These are phyloP conservation scores for Colletotrichum liaoningense DNA, from an alignment of 2,329 filamentous ascomycete species.

Conservation along the genomic window DNA sequence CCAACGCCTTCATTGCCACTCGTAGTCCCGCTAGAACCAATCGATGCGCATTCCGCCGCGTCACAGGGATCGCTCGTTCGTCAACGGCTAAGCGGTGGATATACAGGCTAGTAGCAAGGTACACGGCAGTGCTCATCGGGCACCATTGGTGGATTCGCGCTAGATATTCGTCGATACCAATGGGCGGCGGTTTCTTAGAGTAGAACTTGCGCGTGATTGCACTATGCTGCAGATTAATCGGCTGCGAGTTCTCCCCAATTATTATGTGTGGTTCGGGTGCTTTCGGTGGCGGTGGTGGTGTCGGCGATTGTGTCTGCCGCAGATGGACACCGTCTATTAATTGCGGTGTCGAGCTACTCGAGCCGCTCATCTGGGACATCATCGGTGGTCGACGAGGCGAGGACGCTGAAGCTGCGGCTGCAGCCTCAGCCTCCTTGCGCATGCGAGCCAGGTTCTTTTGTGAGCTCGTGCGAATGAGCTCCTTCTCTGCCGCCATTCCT, in stretches of 20 bases:
- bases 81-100: slow-evolving; percentile 84
- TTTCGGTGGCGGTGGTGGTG: slow-evolving; percentile 41
- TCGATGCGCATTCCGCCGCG: slow-evolving; percentile 86
- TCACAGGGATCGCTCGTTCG: slow-evolving; percentile 83
- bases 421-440: slow-evolving; percentile 51
- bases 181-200: slow-evolving; percentile 86
- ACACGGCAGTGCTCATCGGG: slow-evolving; percentile 93
- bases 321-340: slow-evolving; percentile 33
- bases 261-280: slow-evolving; percentile 66
- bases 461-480: slow-evolving; percentile 68
- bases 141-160: slow-evolving; percentile 89
- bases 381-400: slow-evolving; percentile 6
- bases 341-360: slow-evolving; percentile 5
- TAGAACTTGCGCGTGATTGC: slow-evolving; percentile 94
- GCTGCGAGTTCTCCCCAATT: slow-evolving; percentile 77
- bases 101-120: slow-evolving; percentile 89
- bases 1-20: slow-evolving; percentile 94
- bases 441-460: slow-evolving; percentile 63
- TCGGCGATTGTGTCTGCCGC: slow-evolving; percentile 47
- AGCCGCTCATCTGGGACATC: slow-evolving; percentile 37
- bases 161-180: slow-evolving; percentile 86
- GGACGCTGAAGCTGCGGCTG: background rate
- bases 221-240: slow-evolving; percentile 81
- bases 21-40: slow-evolving; percentile 85
- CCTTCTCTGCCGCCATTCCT: slow-evolving; percentile 72